A percentile compares a stretch with the other conserved stretches of the same genome.
These are phyloP conservation scores for Phaseolus coccineus DNA, from an alignment of 331 rosid genomes.

Conservation along the genomic window DNA sequence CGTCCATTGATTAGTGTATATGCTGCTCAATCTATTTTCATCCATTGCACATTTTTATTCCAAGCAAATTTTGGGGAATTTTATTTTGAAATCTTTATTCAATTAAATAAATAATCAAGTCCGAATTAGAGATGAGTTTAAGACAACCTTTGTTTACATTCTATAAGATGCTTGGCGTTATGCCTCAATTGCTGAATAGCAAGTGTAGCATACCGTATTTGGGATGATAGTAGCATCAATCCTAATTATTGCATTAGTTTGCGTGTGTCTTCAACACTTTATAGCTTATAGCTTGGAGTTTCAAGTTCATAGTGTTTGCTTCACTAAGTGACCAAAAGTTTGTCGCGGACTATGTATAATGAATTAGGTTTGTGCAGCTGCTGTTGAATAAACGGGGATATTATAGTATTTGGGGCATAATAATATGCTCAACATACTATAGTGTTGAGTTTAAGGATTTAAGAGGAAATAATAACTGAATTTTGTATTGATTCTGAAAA, in stretches of 20 bases:
- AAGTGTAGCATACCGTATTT: not conserved
- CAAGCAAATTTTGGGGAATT: not conserved
- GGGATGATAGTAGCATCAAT: conserved; percentile 6
- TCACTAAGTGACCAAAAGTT: not conserved
- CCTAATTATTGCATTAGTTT: not conserved
- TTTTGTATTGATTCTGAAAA: too few relatives aligned
- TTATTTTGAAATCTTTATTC: not conserved
- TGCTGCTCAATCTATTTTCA: not conserved
- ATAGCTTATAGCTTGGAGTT: not conserved
- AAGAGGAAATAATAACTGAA: too few relatives aligned
- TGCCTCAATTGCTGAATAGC: not conserved
- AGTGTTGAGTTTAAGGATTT: too few relatives aligned
- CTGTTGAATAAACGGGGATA: not conserved
- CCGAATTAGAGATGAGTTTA: not conserved
- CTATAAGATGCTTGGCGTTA: conserved; percentile 6
- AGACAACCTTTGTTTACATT: not conserved
- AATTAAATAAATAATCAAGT: not conserved
- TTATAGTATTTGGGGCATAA: too few relatives aligned
- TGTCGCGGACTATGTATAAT: not conserved
- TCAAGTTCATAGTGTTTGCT: conserved; percentile 9
- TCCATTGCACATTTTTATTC: not conserved
- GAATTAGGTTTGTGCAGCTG: not conserved
- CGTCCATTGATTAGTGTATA: conserved; percentile 14
- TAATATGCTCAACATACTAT: too few relatives aligned
- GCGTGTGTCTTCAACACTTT: not conserved